Evolutionary conservation across 805 yeast genomes (phyloP), one percentile per base, ranked within the genome.

Genomic region (Starmerella tilneyi): DNA sequence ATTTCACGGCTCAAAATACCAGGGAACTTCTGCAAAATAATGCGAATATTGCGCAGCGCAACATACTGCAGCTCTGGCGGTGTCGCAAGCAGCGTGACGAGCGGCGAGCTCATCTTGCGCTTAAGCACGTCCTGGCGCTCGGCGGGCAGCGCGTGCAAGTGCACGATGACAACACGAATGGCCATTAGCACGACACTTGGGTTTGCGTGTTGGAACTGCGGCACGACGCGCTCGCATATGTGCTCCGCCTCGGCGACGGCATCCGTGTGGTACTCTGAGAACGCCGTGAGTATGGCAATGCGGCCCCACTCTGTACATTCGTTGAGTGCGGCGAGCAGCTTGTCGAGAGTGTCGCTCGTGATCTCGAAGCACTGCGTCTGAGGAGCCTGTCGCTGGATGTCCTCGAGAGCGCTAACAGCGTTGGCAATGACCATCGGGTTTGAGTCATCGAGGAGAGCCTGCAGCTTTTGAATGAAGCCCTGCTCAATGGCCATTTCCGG

Each of bases 281-380:
- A 66, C 1, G 95, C 86, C 1, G 83, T 76, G 48, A 92, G 70
- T 35, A 92, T 83, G 1, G 96, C 76, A 53, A 92, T 82, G 58
- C 98, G 75, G 9, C 98, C 98, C 99, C 99, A 92, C 66, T 92
- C 99, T 0, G 97, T 88, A 66, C 97, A 89, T 66, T 92, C 99
- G 63, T 89, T 89, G 53, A 92, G 70, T 12, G 96, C 94, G 54
- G 78, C 69, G 49, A 92, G 68, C 49, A 92, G 72, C 61, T 79
- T 82, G 42, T 64, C 67, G 28, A 74, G 59, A 4, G 63, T 59
- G 6, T 62, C 59, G 3, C 67, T 53, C 42, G 60, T 66, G 47
- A 73, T 65, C 16, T 62, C 62, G 48, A 76, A 62, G 24, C 72
- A 71, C 24, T 72, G 56, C 16, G 74, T 71, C 41, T 68, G 70